These are phyloP conservation scores for Podaxis sp. DNA, from an alignment of 768 basidiomycete genomes.

Conservation along the genomic window DNA sequence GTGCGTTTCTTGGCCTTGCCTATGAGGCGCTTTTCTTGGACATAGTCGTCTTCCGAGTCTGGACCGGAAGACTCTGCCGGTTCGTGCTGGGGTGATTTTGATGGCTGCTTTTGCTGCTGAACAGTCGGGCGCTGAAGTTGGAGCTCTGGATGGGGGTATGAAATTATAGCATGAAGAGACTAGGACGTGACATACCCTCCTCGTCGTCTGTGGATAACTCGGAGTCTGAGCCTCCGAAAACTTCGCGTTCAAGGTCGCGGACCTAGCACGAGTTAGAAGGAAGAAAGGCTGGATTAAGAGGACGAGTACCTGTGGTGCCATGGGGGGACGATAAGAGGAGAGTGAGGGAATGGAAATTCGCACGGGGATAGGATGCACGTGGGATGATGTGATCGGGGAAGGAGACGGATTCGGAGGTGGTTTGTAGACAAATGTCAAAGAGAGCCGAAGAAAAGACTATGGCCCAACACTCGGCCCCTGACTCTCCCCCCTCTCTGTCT, in stretches of 20 bases:
- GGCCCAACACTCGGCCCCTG: neutral
- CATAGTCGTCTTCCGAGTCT: conserved; percentile 52
- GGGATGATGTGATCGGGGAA: conserved; percentile 4
- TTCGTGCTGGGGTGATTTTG: conserved; percentile 27
- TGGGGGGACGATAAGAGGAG: neutral
- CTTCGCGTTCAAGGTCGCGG: conserved; percentile 59
- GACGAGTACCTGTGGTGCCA: conserved; percentile 20
- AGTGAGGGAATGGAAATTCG: neutral
- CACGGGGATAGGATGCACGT: conserved; percentile 2
- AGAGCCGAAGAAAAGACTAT: neutral
- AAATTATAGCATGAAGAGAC: neutral
- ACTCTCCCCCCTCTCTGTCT: conserved; percentile 4
- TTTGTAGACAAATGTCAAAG: neutral
- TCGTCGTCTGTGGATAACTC: conserved; percentile 82
- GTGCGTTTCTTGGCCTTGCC: conserved; percentile 35
- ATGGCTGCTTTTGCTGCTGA: conserved; percentile 30
- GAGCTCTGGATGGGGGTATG: conserved; percentile 1
- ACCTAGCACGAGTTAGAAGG: conserved; percentile 16
- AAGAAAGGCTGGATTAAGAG: neutral
- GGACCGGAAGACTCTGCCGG: conserved; percentile 43
- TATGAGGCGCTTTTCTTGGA: conserved; percentile 33
- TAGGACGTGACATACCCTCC: conserved; percentile 37
- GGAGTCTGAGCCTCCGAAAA: conserved; percentile 83
- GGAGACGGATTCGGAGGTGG: neutral
- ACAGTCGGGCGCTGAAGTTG: conserved; percentile 43